Evolutionary conservation across 805 yeast genomes (phyloP).

Genomic region (Debaryomyces castellii): DNA sequence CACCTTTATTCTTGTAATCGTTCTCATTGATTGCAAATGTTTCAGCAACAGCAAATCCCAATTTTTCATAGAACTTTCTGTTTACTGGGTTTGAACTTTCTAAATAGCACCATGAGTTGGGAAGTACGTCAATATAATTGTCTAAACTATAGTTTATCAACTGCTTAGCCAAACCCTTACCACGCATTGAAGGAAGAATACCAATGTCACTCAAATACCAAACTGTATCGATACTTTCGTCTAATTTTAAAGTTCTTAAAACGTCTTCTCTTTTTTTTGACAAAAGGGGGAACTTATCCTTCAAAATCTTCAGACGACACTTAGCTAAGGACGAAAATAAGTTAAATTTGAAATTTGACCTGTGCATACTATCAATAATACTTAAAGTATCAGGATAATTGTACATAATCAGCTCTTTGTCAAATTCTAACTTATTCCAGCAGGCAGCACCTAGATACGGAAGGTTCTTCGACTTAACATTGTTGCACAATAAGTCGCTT

Average conservation of each 20-base stretch:
- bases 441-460: slow-evolving; percentile 57
- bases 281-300: slow-evolving; percentile 50
- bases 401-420: slow-evolving; percentile 17
- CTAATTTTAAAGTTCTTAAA: slow-evolving; percentile 35
- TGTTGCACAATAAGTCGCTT: slow-evolving; percentile 22
- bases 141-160: slow-evolving; percentile 51
- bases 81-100: slow-evolving; percentile 59
- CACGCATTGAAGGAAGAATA: slow-evolving; percentile 56
- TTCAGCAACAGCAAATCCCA: slow-evolving; percentile 45
- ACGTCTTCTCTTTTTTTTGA: slow-evolving; percentile 43
- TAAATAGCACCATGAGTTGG: slow-evolving; percentile 40
- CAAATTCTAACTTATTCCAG: slow-evolving; percentile 34
- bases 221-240: slow-evolving; percentile 29
- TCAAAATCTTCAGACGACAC: slow-evolving; percentile 49
- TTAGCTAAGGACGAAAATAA: slow-evolving; percentile 36
- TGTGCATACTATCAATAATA: slow-evolving; percentile 25
- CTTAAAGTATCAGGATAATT: slow-evolving; percentile 20
- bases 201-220: slow-evolving; percentile 65
- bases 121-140: slow-evolving; percentile 36
- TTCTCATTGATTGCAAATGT: slow-evolving; percentile 28
- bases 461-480: slow-evolving; percentile 25
- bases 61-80: slow-evolving; percentile 50
- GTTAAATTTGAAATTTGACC: slow-evolving; percentile 34
- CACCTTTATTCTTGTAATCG: slow-evolving; percentile 10
- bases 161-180: slow-evolving; percentile 56